Evolutionary conservation across 306 rosid species (phyloP), one percentile per base, ranked within the genome.

Genomic region (Lupinus albus): DNA sequence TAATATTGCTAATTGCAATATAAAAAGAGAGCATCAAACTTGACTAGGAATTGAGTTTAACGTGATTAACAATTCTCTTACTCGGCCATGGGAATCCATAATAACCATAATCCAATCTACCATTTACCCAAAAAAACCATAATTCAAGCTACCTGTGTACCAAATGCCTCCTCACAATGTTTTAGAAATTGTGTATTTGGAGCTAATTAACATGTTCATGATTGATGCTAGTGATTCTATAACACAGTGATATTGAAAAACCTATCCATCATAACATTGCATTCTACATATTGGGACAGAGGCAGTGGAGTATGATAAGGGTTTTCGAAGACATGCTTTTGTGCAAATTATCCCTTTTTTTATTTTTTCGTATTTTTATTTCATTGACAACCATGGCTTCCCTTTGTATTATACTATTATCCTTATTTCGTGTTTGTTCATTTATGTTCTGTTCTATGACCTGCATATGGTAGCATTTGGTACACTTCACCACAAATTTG

Each of bases 381-480:
- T 12, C 44, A 44, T 21, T 18, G 13, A 11, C 60, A 36, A 18
- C 59, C 15, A 6, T 21, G 51, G 35, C 62, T 30, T 61, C 51
- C 36, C 18, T 53, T 11, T 54, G 28, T 47, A 8, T 39, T 42
- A n/a, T 14, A 41, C 20, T 44, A 8, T 39, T 39, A 39, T 33
- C 48, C 1, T 54, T 17, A 56, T 25, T 59, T 33, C 41, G 16
- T 60, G 38, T 64, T 60, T 30, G 25, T 14, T 50, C 35, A 44
- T 54, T 52, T 9, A 33, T 41, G 50, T 35, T 11, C 8, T 45
- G 68, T 58, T 65, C 21, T 50, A 21, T 59, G 65, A 14, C 25
- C 70, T 65, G 30, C 18, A 32, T 53, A 36, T 61, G 66, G 49
- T 74, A 30, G 4, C 61, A 67, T 50, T 58, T 50, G 17, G 39